phyloP scores from a whole-genome alignment of 2,329 filamentous ascomycete species.

The Fusarium sp. region DNA sequence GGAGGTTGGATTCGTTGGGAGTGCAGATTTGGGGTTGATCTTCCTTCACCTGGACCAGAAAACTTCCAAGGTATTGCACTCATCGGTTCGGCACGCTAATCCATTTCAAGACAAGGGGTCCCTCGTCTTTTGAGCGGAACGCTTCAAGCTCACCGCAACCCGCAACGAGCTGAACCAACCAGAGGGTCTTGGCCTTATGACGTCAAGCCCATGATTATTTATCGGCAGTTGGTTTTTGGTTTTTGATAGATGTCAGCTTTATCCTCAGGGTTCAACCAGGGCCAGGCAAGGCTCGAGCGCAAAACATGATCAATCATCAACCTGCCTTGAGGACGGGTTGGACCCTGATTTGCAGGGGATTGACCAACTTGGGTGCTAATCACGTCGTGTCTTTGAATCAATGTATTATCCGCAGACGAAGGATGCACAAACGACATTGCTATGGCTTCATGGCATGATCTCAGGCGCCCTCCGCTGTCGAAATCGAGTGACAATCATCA shows the following conservation, averaged over 20 bases:
- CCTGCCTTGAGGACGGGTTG: constrained; percentile 15
- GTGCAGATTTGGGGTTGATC: constrained; percentile 36
- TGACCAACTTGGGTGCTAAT: constrained; percentile 9
- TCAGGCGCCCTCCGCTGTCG: constrained; percentile 21
- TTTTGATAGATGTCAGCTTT: constrained; percentile 8
- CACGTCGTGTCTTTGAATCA: constrained; percentile 7
- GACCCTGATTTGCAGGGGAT: constrained; percentile 39
- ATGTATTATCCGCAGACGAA: constrained; percentile 11
- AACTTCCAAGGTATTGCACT: constrained; percentile 36
- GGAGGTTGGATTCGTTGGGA: constrained; percentile 10
- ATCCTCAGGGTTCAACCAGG: constrained; percentile 15
- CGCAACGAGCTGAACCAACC: constrained; percentile 29
- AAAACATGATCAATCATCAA: background rate
- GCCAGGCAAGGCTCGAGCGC: background rate
- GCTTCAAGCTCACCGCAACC: constrained; percentile 35
- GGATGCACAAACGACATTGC: constrained; percentile 23
- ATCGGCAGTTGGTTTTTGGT: constrained; percentile 32
- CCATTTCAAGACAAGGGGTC: constrained; percentile 25
- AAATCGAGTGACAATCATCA: constrained; percentile 19
- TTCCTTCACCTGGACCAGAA: constrained; percentile 38
- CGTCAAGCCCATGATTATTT: constrained; percentile 31
- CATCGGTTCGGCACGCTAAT: constrained; percentile 35
- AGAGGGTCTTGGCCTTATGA: constrained; percentile 30
- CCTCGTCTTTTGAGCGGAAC: constrained; percentile 28
- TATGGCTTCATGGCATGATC: constrained; percentile 37